Evolutionary conservation across 352 stramenopile species (phyloP).

Genomic region (Pythium scleroteichum): DNA sequence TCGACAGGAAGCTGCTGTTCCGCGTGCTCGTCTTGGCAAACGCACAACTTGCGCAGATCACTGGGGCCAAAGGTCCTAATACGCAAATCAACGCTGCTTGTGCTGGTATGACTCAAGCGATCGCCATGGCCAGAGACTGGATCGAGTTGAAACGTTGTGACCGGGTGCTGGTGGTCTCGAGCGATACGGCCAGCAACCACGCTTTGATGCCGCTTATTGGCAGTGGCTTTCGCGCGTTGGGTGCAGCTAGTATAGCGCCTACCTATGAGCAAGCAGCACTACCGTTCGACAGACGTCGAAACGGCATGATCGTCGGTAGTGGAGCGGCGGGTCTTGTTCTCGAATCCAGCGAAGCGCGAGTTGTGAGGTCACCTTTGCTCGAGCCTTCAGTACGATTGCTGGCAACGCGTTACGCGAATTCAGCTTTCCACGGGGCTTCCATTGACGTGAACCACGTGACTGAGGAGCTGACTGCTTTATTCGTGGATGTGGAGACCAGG

Average conservation of each 20-base stretch:
- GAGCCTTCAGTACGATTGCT: slow-evolving; percentile 73
- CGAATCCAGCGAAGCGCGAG: slow-evolving; percentile 48
- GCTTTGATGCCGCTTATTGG: slow-evolving; percentile 94
- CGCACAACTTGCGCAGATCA: slow-evolving; percentile 95
- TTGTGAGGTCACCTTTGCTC: slow-evolving; percentile 10
- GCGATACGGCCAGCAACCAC: slow-evolving; percentile 90
- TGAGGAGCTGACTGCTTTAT: slow-evolving; percentile 90
- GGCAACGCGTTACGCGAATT: slow-evolving; percentile 95
- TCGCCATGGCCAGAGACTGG: slow-evolving; percentile 95
- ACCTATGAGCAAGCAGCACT: slow-evolving; percentile 78
- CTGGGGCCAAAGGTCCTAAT: slow-evolving; percentile 93
- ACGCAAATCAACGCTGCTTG: slow-evolving; percentile 97
- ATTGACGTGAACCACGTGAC: slow-evolving; percentile 94
- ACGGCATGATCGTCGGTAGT: slow-evolving; percentile 94
- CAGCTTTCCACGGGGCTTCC: slow-evolving; percentile 94
- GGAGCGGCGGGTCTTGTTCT: slow-evolving; percentile 87
- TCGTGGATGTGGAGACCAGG: slow-evolving; percentile 86
- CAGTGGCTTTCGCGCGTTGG: slow-evolving; percentile 93
- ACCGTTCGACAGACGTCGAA: slow-evolving; percentile 93
- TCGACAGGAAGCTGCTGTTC: slow-evolving; percentile 98
- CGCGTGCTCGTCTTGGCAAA: slow-evolving; percentile 95
- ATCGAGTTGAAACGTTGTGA: slow-evolving; percentile 90
- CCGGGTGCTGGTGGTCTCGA: slow-evolving; percentile 94
- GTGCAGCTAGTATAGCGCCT: slow-evolving; percentile 88
- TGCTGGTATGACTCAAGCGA: slow-evolving; percentile 91